Base-by-base conservation (phyloP, 495 filamentous ascomycete genomes). In the Antarctomyces pellizariae region DNA sequence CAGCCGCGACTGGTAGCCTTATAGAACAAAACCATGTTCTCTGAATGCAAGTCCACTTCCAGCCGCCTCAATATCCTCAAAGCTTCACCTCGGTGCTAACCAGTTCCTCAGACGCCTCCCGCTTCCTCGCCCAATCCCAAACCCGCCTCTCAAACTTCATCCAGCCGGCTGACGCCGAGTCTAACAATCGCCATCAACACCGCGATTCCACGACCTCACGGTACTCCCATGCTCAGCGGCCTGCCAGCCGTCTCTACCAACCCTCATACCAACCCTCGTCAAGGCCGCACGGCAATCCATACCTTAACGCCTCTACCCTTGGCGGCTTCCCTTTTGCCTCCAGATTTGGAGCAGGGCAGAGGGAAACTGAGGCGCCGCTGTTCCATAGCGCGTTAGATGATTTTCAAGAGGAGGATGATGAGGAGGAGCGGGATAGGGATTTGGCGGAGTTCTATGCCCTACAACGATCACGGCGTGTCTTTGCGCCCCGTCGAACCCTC, bases 71-170 rank as follows among this genome's bases (percentile, higher is more conserved):
- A 5, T 29, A 9, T 30, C 2, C 3, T 12, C 7, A 11, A 29
- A 11, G 2, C 16, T 18, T 13, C 18, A 3, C 13, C 8, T 31
- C 4, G n/a, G 9, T 18, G 16, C 8, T 22, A 31, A 28, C 24
- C 22, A 20, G 32, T 16, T 34, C 17, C 27, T 6, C 36, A 97
- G 86, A 97, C 74, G 86, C 86, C 38, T 95, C 89, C 29, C 74
- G 73, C 27, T 97, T 97, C 46, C 70, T 97, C 35, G 82, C 86
- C 26, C 86, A 97, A 63, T 95, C 86, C 29, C 83, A 93, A 54
- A 90, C 86, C 18, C 71, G 80, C 11, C 32, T 66, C 21, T 72
- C 66, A 26, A 63, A 60, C 52, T 56, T 72, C 47, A 49, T 56
- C 27, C 67, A 68, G 36, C 57, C 62, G 13, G 71, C 75, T 25